phyloP scores from a whole-genome alignment of 345 rosid genomes.

The Carallia brachiata region DNA sequence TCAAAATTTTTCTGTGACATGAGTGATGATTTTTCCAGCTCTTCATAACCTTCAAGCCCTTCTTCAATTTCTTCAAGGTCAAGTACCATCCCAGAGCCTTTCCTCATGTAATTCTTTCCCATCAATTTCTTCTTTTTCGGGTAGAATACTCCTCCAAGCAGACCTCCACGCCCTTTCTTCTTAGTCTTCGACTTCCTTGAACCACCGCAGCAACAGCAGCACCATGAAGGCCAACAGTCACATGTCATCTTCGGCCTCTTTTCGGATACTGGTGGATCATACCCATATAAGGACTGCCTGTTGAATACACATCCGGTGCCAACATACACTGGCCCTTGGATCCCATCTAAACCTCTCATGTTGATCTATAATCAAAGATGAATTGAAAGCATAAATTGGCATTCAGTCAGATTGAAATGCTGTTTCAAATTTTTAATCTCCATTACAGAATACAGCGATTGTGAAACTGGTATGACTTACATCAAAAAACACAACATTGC shows the following conservation, averaged over 20 bases:
- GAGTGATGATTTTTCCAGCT: conserved; percentile 82
- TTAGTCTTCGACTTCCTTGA: conserved; percentile 73
- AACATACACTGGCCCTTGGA: conserved; percentile 95
- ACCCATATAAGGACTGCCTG: conserved; percentile 88
- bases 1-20: conserved; percentile 96
- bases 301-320: conserved; percentile 98
- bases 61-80: conserved; percentile 96
- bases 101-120: conserved; percentile 63
- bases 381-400: not conserved
- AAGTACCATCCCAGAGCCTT: conserved; percentile 53
- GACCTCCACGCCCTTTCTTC: conserved; percentile 59
- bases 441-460: not conserved
- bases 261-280: conserved; percentile 86
- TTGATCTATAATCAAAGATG: conserved; percentile 51
- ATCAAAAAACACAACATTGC: conserved; percentile 90
- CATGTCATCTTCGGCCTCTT: conserved; percentile 96
- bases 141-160: conserved; percentile 51
- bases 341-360: conserved; percentile 88
- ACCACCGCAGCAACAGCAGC: conserved; percentile 89
- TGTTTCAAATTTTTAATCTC: not conserved
- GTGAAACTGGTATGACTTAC: conserved; percentile 37
- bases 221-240: conserved; percentile 96
- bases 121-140: conserved; percentile 67
- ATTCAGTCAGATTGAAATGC: not conserved
- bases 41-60: conserved; percentile 95